These are phyloP conservation scores for Penicillium tannophilum DNA, from an alignment of 495 filamentous ascomycete species.

Conservation along the genomic window DNA sequence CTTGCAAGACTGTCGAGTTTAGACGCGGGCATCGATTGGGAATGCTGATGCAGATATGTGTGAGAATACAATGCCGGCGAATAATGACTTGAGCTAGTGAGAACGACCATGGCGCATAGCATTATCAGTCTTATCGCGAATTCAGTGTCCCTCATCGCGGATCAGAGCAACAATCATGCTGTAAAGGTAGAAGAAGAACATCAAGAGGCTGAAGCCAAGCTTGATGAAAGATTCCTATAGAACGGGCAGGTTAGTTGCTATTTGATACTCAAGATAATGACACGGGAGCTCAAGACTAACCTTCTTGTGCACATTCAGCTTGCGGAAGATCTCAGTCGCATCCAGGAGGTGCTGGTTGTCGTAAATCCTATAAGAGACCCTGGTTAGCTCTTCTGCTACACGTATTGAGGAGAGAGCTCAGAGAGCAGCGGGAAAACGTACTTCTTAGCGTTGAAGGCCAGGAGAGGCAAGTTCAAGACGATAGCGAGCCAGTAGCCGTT, in stretches of 20 bases:
- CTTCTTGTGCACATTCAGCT: constrained; percentile 99
- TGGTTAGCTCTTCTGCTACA: constrained; percentile 15
- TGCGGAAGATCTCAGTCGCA: constrained; percentile 99
- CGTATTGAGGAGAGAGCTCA: neutral
- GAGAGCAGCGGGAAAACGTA: constrained; percentile 45
- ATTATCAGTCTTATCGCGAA: constrained; percentile 44
- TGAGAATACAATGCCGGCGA: neutral
- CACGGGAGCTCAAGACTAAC: constrained; percentile 45
- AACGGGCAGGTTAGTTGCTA: constrained; percentile 15
- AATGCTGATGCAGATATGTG: neutral
- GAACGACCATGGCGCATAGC: constrained; percentile 43
- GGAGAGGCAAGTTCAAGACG: constrained; percentile 86
- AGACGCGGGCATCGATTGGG: neutral
- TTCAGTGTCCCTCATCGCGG: constrained; percentile 86
- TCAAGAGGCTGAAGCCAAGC: constrained; percentile 96
- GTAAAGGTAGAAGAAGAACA: constrained; percentile 99
- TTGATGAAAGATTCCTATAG: constrained; percentile 96
- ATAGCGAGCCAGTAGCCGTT: constrained; percentile 98
- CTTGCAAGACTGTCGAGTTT: constrained; percentile 2
- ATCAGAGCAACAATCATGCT: constrained; percentile 99
- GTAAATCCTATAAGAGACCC: constrained; percentile 66
- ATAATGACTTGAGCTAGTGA: constrained; percentile 17
- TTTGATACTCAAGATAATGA: constrained; percentile 4
- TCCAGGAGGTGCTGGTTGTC: constrained; percentile 97
- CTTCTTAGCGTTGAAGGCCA: constrained; percentile 98